Percentiles rank a stretch among this genome's conserved stretches.
These are phyloP conservation scores for Mycena olivaceomarginata DNA, from an alignment of 768 basidiomycete species.

Conservation along the genomic window DNA sequence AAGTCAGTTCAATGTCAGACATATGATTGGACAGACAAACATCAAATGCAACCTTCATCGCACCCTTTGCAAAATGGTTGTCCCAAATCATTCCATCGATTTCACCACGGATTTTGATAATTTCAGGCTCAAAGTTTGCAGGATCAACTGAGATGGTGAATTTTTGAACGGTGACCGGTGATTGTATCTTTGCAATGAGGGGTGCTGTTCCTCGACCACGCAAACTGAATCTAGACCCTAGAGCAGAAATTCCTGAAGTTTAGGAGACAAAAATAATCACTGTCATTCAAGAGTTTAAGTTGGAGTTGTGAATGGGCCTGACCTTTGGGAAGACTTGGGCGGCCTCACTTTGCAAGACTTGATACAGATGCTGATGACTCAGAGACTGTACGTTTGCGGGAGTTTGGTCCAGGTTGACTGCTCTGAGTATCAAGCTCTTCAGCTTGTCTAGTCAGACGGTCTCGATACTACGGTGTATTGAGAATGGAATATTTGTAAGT, in stretches of 20 bases:
- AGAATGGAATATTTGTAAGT: too few species aligned
- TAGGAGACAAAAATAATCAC: not conserved
- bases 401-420: too few species aligned
- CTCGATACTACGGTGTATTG: too few species aligned
- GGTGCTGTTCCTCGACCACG: not conserved
- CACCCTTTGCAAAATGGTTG: too few species aligned
- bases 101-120: not conserved
- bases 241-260: not conserved
- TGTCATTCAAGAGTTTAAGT: not conserved
- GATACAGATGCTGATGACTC: too few species aligned
- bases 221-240: not conserved
- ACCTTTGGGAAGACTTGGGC: too few species aligned
- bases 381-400: too few species aligned
- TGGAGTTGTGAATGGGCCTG: too few species aligned
- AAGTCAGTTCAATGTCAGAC: not conserved
- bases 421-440: too few species aligned
- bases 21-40: constrained; percentile 1
- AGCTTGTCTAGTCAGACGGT: too few species aligned
- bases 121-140: not conserved
- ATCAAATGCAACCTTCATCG: constrained; percentile 5
- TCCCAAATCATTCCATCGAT: not conserved
- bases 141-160: constrained; percentile 24
- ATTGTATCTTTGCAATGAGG: not conserved
- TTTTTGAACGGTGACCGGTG: constrained; percentile 9
- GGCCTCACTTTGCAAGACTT: too few species aligned